These are phyloP conservation scores for Metarhizium robertsii DNA, from an alignment of 2,329 filamentous ascomycete species.

Conservation along the genomic window DNA sequence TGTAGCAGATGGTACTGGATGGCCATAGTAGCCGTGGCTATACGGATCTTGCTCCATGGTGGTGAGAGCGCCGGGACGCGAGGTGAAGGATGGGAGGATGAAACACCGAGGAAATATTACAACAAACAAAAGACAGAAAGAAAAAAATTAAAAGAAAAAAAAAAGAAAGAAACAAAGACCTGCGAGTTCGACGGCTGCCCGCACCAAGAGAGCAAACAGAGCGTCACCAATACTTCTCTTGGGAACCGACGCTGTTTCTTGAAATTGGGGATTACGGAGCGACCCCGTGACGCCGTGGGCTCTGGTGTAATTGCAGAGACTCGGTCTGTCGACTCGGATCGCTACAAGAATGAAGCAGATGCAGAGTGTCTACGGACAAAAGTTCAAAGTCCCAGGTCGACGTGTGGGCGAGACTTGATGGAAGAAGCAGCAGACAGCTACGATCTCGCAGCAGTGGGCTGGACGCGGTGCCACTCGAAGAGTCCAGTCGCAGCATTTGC, in stretches of 20 bases:
- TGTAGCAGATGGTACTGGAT: slow-evolving; percentile 22
- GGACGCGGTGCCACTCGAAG: too few species aligned
- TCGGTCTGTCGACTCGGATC: background rate
- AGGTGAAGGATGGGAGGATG: background rate
- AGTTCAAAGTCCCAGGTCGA: background rate
- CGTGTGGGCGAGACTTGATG: background rate
- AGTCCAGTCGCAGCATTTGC: too few species aligned
- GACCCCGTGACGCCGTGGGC: background rate
- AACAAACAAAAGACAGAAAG: background rate
- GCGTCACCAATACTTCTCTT: too few species aligned
- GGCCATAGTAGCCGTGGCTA: slow-evolving; percentile 16
- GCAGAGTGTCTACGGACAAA: background rate
- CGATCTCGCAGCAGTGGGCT: too few species aligned
- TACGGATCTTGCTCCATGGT: slow-evolving; percentile 19
- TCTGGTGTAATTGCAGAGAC: background rate
- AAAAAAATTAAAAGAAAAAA: background rate
- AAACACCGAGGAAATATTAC: background rate
- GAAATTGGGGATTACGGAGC: background rate
- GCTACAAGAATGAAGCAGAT: background rate
- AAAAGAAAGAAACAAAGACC: background rate
- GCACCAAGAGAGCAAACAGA: background rate
- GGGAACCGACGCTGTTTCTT: too few species aligned
- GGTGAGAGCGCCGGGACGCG: background rate
- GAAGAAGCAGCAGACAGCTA: background rate
- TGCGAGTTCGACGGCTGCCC: background rate